phyloP scores from a whole-genome alignment of 2,329 filamentous ascomycete genomes.

The Dactylellina drechsleri region DNA sequence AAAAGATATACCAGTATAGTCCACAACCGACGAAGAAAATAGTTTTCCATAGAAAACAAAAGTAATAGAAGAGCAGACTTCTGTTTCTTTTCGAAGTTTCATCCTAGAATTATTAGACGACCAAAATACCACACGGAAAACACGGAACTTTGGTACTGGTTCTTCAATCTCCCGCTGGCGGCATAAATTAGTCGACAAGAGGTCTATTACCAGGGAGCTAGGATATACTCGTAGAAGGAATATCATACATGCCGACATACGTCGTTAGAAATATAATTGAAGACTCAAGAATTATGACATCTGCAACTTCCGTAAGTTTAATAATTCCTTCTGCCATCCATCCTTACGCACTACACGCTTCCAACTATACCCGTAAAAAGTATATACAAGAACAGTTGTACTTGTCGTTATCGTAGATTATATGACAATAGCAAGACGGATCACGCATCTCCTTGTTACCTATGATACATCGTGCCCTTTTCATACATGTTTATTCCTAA shows the following conservation, averaged over 20 bases:
- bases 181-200: background rate
- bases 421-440: no score
- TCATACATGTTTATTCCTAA: no score
- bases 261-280: constrained; percentile 22
- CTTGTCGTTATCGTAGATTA: background rate
- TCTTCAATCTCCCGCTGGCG: constrained; percentile 11
- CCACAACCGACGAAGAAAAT: background rate
- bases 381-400: background rate
- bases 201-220: constrained; percentile 14
- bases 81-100: background rate
- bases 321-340: background rate
- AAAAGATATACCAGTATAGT: background rate
- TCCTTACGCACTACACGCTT: no score
- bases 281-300: constrained; percentile 41
- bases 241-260: constrained; percentile 40
- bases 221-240: background rate
- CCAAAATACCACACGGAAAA: background rate
- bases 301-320: constrained; percentile 44
- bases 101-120: constrained; percentile 23
- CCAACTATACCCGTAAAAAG: no score
- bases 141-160: background rate
- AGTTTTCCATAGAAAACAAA: background rate
- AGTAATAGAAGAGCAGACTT: no score
- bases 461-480: no score
- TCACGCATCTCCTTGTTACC: no score